Conservation (phyloP, 73 alveolate genomes). For the Blepharisma japonicum region DNA sequence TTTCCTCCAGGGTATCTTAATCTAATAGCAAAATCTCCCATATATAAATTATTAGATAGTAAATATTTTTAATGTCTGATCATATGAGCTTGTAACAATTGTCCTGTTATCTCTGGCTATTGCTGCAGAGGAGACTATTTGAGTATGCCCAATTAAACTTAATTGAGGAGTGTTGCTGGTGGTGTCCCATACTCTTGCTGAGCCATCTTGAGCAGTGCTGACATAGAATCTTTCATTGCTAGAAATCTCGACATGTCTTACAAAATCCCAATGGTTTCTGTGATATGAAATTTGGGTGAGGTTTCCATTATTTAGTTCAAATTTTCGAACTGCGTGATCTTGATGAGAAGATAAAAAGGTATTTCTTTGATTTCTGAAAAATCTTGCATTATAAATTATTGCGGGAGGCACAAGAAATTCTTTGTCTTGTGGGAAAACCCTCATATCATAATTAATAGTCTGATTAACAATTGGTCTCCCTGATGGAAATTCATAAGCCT, state of each 20-base stretch:
- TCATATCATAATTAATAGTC: not conserved
- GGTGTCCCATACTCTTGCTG: not conserved
- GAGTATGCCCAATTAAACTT: not conserved
- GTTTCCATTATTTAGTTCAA: not conserved
- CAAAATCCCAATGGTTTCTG: not conserved
- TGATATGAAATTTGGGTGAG: not conserved
- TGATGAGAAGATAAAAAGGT: constrained; percentile 11
- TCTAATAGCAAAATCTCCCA: not conserved
- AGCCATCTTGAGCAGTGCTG: constrained; percentile 16
- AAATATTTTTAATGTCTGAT: not conserved
- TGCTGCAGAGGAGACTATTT: constrained; percentile 2
- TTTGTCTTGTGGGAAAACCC: not conserved
- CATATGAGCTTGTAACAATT: not conserved
- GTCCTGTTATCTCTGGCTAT: not conserved
- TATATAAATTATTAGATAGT: not conserved
- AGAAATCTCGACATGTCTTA: not conserved
- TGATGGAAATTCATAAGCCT: not conserved
- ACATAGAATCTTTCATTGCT: not conserved
- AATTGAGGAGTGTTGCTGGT: not conserved
- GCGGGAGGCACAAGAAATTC: not conserved
- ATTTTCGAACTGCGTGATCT: constrained; percentile 10
- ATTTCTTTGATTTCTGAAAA: constrained; percentile 2
- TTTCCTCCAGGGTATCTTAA: constrained; percentile 11
- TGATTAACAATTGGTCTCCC: not conserved
- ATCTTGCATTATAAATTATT: not conserved